Conservation (phyloP, 495 filamentous ascomycete species). For the Parmelia sp. region DNA sequence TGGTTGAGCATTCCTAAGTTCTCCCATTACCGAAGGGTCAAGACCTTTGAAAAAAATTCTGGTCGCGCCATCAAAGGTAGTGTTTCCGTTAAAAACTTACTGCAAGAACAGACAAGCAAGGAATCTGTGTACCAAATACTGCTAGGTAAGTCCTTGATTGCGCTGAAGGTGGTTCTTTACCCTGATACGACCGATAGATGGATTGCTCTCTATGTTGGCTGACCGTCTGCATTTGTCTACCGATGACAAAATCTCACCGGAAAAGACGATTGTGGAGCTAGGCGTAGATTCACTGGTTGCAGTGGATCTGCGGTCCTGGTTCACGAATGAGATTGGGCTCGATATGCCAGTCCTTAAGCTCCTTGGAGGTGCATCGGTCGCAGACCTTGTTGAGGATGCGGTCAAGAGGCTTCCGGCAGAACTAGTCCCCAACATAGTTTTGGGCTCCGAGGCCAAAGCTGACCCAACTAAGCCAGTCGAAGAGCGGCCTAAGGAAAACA, state of each 20-base stretch:
- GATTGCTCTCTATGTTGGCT: background rate
- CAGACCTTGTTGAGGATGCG: background rate
- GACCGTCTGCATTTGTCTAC: background rate
- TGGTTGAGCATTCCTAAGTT: background rate
- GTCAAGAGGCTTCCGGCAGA: constrained; percentile 1
- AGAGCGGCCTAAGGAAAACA: background rate
- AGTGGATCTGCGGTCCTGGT: constrained; percentile 35
- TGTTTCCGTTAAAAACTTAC: background rate
- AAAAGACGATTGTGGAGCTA: constrained; percentile 28
- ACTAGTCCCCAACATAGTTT: background rate
- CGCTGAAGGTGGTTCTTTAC: background rate
- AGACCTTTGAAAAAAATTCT: background rate
- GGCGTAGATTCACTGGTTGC: constrained; percentile 35
- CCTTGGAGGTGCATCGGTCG: constrained; percentile 7
- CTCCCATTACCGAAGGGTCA: background rate
- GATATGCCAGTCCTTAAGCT: constrained; percentile 50
- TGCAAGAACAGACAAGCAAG: background rate
- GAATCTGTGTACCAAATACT: background rate
- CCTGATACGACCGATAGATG: background rate
- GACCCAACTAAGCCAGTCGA: background rate
- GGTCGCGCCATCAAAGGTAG: background rate
- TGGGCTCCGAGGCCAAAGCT: background rate
- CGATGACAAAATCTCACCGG: background rate
- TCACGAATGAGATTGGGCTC: constrained; percentile 33
- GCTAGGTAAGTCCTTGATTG: background rate